Conservation (phyloP, 495 filamentous ascomycete species). For the Hypoxylon lienhwacheense region DNA sequence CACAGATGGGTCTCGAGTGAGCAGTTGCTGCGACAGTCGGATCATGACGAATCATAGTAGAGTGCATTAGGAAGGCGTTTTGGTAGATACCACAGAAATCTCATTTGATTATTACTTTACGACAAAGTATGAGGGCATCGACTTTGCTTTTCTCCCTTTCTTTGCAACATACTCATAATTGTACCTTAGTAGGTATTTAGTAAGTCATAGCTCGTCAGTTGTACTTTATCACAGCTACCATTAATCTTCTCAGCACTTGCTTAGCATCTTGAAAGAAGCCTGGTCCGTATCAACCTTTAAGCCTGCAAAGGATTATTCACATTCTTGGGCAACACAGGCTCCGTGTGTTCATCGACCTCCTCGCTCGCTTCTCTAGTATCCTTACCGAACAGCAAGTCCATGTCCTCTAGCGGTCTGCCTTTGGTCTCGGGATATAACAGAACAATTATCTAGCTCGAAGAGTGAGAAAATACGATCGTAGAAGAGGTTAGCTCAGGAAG, state of each 20-base stretch:
- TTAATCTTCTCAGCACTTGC: too few relatives aligned
- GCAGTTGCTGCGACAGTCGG: not conserved
- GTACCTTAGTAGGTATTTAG: too few relatives aligned
- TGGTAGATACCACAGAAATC: slow-evolving; percentile 38
- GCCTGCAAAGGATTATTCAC: slow-evolving; percentile 4
- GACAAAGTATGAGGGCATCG: too few relatives aligned
- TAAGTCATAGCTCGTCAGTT: too few relatives aligned
- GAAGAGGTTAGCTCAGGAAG: not conserved
- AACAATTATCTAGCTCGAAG: slow-evolving; percentile 41
- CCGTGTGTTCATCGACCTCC: slow-evolving; percentile 22
- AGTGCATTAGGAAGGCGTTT: slow-evolving; percentile 35
- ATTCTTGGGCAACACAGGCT: slow-evolving; percentile 29
- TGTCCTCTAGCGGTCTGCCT: slow-evolving; percentile 53
- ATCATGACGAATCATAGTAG: not conserved
- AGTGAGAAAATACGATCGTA: not conserved
- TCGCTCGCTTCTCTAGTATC: not conserved
- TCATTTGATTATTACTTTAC: slow-evolving; percentile 3
- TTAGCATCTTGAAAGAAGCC: too few relatives aligned
- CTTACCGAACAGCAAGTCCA: slow-evolving; percentile 53
- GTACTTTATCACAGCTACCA: too few relatives aligned
- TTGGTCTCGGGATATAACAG: slow-evolving; percentile 60
- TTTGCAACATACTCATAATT: too few relatives aligned
- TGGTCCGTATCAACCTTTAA: too few relatives aligned
- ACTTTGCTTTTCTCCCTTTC: too few relatives aligned
- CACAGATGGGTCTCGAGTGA: slow-evolving; percentile 55